phyloP scores from a whole-genome alignment of 495 filamentous ascomycete species.

The Podospora pseudoanserina region DNA sequence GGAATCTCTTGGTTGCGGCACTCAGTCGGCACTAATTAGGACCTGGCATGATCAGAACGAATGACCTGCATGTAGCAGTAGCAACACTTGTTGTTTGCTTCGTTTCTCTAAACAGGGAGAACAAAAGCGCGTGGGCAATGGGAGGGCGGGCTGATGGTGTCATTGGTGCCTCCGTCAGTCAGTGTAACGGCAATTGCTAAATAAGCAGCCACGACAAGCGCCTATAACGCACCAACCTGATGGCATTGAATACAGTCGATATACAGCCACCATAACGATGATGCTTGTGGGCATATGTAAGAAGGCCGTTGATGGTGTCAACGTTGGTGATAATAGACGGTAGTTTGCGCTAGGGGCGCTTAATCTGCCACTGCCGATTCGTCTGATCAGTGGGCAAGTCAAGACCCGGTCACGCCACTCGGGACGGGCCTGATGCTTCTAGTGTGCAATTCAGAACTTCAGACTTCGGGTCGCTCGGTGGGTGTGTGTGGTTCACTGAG shows the following conservation, averaged over 20 bases:
- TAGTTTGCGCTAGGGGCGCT: slow-evolving; percentile 14
- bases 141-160: neutral
- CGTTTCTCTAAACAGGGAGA: neutral
- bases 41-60: neutral
- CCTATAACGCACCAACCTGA: neutral
- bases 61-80: slow-evolving; percentile 6
- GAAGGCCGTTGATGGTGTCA: neutral
- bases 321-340: neutral
- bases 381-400: slow-evolving; percentile 12
- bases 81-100: neutral
- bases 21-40: slow-evolving; percentile 3
- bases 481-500: neutral
- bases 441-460: neutral
- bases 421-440: neutral
- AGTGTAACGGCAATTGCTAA: neutral
- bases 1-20: slow-evolving; percentile 6
- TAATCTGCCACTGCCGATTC: slow-evolving; percentile 22
- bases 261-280: neutral
- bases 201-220: neutral
- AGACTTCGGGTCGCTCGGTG: neutral
- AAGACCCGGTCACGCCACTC: neutral
- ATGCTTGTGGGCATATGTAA: neutral
- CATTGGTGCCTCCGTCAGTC: neutral
- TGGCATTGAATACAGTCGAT: neutral
- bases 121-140: neutral